A percentile compares a stretch with the other conserved stretches of the same genome.
Conservation (phyloP, 139 green algal species). For the Chlorella sp. region DNA sequence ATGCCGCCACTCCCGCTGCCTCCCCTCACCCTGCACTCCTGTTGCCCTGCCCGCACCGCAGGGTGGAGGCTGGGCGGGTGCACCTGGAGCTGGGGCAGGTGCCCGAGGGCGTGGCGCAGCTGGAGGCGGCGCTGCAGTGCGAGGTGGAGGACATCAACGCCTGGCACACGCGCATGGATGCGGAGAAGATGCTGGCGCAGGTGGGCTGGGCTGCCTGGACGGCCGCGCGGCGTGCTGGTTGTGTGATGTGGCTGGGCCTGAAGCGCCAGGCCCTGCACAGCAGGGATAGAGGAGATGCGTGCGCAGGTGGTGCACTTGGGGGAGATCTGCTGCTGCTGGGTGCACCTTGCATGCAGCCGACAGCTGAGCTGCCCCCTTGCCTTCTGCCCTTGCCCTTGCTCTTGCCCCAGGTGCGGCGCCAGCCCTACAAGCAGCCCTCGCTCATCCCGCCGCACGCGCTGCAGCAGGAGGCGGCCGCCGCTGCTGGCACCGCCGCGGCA, state of each 20-base stretch:
- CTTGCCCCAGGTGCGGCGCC: slow-evolving; percentile 10
- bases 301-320: no score
- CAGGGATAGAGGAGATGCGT: no score
- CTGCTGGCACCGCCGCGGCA: neutral
- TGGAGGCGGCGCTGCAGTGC: slow-evolving; percentile 27
- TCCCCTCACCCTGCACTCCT: neutral
- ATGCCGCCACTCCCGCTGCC: neutral
- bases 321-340: no score
- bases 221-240: no score
- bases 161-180: slow-evolving; percentile 52
- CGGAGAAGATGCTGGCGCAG: slow-evolving; percentile 44
- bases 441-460: slow-evolving; percentile 43
- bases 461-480: neutral
- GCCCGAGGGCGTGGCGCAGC: slow-evolving; percentile 18
- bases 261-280: no score
- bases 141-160: slow-evolving; percentile 54
- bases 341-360: no score
- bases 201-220: neutral
- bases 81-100: slow-evolving; percentile 41
- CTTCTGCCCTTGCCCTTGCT: neutral
- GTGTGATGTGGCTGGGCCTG: no score
- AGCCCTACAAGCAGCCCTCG: slow-evolving; percentile 35
- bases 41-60: slow-evolving; percentile 44
- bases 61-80: slow-evolving; percentile 73
- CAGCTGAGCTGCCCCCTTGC: no score